These are phyloP conservation scores for Hanseniaspora jakobsenii DNA, from an alignment of 805 yeast genomes.

Conservation along the genomic window DNA sequence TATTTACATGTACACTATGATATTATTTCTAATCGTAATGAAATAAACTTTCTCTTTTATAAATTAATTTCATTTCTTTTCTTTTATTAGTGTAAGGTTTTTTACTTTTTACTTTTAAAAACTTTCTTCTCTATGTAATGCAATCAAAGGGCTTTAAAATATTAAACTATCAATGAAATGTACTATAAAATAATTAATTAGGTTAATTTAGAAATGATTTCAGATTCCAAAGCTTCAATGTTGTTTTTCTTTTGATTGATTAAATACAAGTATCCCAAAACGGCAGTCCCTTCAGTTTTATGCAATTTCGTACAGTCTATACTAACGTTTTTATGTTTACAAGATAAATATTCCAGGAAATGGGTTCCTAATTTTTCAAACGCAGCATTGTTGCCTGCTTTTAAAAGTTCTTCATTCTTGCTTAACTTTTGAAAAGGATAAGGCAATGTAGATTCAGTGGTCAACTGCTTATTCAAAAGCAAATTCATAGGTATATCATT, in stretches of 20 bases:
- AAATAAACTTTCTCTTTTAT: too few relatives aligned
- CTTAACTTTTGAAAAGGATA: slow-evolving; percentile 3
- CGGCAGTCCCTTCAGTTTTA: not conserved
- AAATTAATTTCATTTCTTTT: not conserved
- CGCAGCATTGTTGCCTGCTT: slow-evolving; percentile 4
- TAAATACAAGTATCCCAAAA: slow-evolving; percentile 7
- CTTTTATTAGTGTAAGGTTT: too few relatives aligned
- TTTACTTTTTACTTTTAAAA: too few relatives aligned
- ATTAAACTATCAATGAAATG: too few relatives aligned
- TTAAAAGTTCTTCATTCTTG: not conserved
- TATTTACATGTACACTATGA: too few relatives aligned
- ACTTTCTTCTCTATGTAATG: too few relatives aligned
- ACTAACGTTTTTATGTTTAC: not conserved
- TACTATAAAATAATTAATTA: too few relatives aligned
- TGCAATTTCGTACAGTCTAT: not conserved
- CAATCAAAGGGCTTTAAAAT: too few relatives aligned
- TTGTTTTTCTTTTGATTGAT: slow-evolving; percentile 4
- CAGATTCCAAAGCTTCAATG: not conserved
- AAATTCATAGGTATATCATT: not conserved
- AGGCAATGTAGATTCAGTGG: not conserved
- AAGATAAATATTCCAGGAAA: not conserved
- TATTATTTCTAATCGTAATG: too few relatives aligned
- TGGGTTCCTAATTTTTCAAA: not conserved
- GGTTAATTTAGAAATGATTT: too few relatives aligned
- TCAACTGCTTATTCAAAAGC: not conserved